Base-by-base conservation (phyloP, 768 basidiomycete genomes). In the Suillus plorans region DNA sequence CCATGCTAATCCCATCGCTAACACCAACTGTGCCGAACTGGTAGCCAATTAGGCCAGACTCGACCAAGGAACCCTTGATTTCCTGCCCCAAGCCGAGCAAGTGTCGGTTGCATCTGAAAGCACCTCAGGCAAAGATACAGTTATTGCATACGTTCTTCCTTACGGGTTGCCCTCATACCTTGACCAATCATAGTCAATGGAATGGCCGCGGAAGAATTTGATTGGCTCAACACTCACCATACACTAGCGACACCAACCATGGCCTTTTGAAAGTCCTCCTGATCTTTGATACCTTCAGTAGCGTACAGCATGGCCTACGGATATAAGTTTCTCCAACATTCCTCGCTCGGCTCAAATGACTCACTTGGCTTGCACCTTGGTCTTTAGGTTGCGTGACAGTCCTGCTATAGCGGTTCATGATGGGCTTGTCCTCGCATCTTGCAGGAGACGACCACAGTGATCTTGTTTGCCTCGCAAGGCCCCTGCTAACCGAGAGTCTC, bases 151-250 rank as follows among this genome's bases (percentile, higher is more conserved):
- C 39, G 42, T 42, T 49, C 18, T 34, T 44, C 81, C 94, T 81
- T 77, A 99, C 92, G 97, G 97, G 77, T 97, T 98, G 49, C 97
- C 97, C 76, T 99, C 97, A 72, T 99, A 99, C 96, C 96, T 98
- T 66, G 14, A 53, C 25, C 36, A 37, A 37, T 10, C 65, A 63
- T 28, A 62, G 64, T 67, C 72, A 59, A 67, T 50, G 60, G 64
- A 62, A 63, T 39, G 31, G 25, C 57, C 41, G 10, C 25, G 37
- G 63, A 67, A 71, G 65, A 31, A 64, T n/a, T 28, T 44, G 39
- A 58, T 22, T 44, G 6, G 68, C 60, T 59, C 45, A 37, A 58
- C 49, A 80, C 89, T 75, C 73, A 95, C 97, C 97, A 99, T 42
- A 99, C 91, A 69, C 95, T 97, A 12, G 89, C 97, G 34, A 99